Conservation (phyloP, 2,329 filamentous ascomycete genomes). For the Verticillium isaacii region DNA sequence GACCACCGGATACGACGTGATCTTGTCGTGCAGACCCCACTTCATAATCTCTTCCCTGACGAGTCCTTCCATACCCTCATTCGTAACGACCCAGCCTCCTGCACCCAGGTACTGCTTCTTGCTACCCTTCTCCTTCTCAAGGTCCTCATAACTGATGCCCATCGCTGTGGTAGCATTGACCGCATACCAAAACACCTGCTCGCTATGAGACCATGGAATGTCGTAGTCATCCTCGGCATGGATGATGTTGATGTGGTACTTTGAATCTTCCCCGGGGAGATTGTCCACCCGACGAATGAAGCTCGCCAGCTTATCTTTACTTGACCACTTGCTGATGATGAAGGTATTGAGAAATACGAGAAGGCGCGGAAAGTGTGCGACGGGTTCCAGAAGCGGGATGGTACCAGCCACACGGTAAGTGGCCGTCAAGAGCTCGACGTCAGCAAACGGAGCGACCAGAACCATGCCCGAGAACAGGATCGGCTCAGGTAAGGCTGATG, state of each 20-base stretch:
- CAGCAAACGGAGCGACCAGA: conserved; percentile 51
- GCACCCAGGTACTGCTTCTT: conserved; percentile 35
- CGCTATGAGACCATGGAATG: conserved; percentile 44
- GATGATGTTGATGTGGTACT: conserved; percentile 42
- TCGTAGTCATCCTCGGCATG: conserved; percentile 48
- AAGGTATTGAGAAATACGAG: conserved; percentile 40
- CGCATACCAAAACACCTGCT: conserved; percentile 48
- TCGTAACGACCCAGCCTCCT: conserved; percentile 45
- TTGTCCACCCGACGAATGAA: conserved; percentile 17
- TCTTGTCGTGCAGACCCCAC: conserved; percentile 51
- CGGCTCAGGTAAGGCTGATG: conserved; percentile 20
- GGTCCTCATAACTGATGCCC: conserved; percentile 34
- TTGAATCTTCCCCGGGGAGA: conserved; percentile 9
- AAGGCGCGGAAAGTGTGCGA: conserved; percentile 40
- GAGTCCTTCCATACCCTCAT: conserved; percentile 37
- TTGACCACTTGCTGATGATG: conserved; percentile 46
- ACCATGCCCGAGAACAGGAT: conserved; percentile 48
- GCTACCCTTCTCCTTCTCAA: conserved; percentile 37
- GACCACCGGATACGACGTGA: conserved; percentile 53
- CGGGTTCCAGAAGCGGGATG: conserved; percentile 47
- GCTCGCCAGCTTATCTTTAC: conserved; percentile 38
- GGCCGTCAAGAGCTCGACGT: conserved; percentile 46
- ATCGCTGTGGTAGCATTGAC: conserved; percentile 39
- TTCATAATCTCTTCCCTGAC: conserved; percentile 51
- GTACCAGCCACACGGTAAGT: conserved; percentile 54